A percentile compares a stretch with the other conserved stretches of the same genome.
phyloP scores from a whole-genome alignment of 2,329 filamentous ascomycete species.

The Atkinsonella hypoxylon region DNA sequence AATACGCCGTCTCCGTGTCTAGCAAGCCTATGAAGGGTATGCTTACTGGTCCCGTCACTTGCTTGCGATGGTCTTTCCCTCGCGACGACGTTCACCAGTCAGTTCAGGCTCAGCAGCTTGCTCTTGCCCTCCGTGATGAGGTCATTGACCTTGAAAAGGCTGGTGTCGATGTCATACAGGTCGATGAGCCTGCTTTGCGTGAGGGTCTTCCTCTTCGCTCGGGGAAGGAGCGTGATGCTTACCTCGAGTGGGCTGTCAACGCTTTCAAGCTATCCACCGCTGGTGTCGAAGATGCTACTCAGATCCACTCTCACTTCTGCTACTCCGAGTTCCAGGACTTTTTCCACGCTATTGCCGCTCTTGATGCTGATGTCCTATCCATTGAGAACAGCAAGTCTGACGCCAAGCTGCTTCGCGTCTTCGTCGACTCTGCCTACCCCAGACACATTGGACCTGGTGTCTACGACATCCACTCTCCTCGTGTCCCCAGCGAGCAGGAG shows the following conservation, averaged over 20 bases:
- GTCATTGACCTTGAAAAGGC: conserved; percentile 96
- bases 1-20: conserved; percentile 91
- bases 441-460: conserved; percentile 98
- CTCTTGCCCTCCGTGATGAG: conserved; percentile 95
- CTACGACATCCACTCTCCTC: conserved; percentile 99
- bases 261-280: conserved; percentile 94
- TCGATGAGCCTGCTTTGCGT: conserved; percentile 97
- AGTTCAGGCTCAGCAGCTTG: conserved; percentile 96
- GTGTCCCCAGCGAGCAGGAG: conserved; percentile 94
- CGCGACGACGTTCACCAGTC: conserved; percentile 99
- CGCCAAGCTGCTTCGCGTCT: conserved; percentile 97
- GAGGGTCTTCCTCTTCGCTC: conserved; percentile 96
- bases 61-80: conserved; percentile 98
- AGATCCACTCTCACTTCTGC: conserved; percentile 99
- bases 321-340: conserved; percentile 99
- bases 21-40: conserved; percentile 99
- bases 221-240: conserved; percentile 89
- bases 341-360: conserved; percentile 98
- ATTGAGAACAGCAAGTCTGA: conserved; percentile 99
- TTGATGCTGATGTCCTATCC: conserved; percentile 95
- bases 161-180: conserved; percentile 95
- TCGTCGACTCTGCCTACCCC: conserved; percentile 93
- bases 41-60: conserved; percentile 98
- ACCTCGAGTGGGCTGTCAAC: conserved; percentile 95
- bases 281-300: conserved; percentile 87